A percentile compares a stretch with the other conserved stretches of the same genome.
These are phyloP conservation scores for Amanita muscaria DNA, from an alignment of 768 basidiomycete genomes.

Conservation along the genomic window DNA sequence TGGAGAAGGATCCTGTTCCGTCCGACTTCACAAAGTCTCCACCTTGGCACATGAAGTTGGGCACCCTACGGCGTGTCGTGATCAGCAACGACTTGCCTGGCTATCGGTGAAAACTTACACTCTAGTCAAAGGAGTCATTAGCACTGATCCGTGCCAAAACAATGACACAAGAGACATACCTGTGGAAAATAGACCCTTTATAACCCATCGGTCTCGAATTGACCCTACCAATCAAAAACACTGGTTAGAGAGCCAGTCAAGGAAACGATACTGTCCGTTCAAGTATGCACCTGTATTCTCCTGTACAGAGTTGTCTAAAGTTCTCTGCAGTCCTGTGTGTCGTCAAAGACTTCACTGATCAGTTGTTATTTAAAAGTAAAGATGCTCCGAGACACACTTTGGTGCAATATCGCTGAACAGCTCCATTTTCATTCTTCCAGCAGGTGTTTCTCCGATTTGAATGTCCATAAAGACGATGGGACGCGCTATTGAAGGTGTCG, in stretches of 20 bases:
- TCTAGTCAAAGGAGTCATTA: background rate
- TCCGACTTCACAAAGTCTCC: constrained; percentile 94
- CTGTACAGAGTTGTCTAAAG: constrained; percentile 94
- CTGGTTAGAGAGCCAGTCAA: constrained; percentile 9
- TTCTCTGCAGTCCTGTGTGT: constrained; percentile 85
- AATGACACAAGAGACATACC: constrained; percentile 39
- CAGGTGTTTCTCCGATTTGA: constrained; percentile 92
- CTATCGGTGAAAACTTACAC: constrained; percentile 4
- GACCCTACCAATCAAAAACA: constrained; percentile 38
- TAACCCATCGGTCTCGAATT: constrained; percentile 86
- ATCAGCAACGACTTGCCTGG: background rate
- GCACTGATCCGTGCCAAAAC: background rate
- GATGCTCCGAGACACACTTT: constrained; percentile 46
- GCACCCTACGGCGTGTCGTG: constrained; percentile 45
- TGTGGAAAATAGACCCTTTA: constrained; percentile 85
- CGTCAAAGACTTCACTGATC: constrained; percentile 5
- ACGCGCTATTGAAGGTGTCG: constrained; percentile 39
- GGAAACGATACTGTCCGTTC: background rate
- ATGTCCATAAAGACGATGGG: constrained; percentile 98
- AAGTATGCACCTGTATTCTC: constrained; percentile 73
- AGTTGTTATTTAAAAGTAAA: background rate
- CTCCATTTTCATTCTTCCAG: constrained; percentile 95
- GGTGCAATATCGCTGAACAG: constrained; percentile 93
- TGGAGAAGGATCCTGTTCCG: constrained; percentile 94
- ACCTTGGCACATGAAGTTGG: constrained; percentile 97